These are phyloP conservation scores for Rhodotorula taiwanensis DNA, from an alignment of 768 basidiomycete species.

Conservation along the genomic window DNA sequence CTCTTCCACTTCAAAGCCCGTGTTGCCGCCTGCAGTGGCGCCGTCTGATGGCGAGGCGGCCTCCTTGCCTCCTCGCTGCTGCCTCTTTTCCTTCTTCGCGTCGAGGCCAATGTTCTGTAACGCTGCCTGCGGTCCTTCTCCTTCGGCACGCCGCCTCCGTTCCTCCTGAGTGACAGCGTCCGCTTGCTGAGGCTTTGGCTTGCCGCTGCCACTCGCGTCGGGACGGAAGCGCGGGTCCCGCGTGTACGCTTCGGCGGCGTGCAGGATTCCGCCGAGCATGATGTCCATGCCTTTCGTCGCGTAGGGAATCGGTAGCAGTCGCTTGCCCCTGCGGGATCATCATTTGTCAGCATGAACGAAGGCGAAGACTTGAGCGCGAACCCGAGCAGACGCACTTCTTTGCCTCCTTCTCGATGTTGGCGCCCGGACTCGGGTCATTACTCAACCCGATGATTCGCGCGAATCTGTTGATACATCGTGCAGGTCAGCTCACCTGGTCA, in stretches of 20 bases:
- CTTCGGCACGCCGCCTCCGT: conserved; percentile 22
- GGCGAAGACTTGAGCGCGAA: too few species aligned
- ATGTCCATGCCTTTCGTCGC: conserved; percentile 98
- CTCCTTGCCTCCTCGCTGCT: too few species aligned
- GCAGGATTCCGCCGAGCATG: conserved; percentile 87
- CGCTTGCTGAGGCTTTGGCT: too few species aligned
- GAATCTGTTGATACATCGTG: conserved; percentile 48
- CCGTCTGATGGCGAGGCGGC: neutral
- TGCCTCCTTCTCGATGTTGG: conserved; percentile 93
- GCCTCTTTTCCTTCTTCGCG: neutral
- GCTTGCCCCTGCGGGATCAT: conserved; percentile 70
- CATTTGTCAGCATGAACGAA: too few species aligned
- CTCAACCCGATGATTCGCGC: conserved; percentile 87
- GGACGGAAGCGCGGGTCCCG: conserved; percentile 72
- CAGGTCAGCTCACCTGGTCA: neutral
- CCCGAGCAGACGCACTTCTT: conserved; percentile 58
- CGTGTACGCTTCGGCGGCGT: conserved; percentile 80
- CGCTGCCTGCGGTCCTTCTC: conserved; percentile 22
- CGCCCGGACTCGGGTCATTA: conserved; percentile 93
- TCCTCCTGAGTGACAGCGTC: conserved; percentile 34
- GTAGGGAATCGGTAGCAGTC: conserved; percentile 77
- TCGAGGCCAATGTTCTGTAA: conserved; percentile 30
- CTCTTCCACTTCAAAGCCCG: conserved; percentile 45
- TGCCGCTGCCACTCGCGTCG: too few species aligned
- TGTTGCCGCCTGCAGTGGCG: conserved; percentile 22